Percentiles rank a stretch among this genome's conserved stretches.
Conservation (phyloP, 2,329 filamentous ascomycete species). For the Monosporascus sp. region DNA sequence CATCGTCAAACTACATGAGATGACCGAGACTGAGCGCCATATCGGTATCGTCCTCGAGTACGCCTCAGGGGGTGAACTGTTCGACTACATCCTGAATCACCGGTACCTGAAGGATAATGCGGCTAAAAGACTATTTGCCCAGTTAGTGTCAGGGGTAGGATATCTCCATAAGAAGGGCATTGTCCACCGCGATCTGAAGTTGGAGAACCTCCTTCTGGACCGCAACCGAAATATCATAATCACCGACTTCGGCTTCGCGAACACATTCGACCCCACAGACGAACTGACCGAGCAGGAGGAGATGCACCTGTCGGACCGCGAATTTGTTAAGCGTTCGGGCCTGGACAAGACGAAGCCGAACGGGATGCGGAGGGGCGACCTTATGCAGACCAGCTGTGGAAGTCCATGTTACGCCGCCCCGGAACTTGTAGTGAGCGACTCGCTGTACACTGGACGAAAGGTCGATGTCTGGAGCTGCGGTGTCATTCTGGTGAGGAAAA, state of each 20-base stretch:
- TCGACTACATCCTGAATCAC: constrained; percentile 97
- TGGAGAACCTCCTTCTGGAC: constrained; percentile 92
- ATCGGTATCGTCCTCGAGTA: constrained; percentile 99
- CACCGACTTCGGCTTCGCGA: constrained; percentile 98
- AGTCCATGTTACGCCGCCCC: constrained; percentile 97
- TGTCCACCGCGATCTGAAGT: constrained; percentile 91
- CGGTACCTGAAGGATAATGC: constrained; percentile 92
- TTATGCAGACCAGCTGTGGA: constrained; percentile 99
- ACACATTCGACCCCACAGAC: constrained; percentile 87
- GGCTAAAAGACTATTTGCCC: constrained; percentile 85
- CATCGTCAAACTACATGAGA: constrained; percentile 94
- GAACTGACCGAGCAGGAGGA: constrained; percentile 89
- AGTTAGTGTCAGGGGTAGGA: constrained; percentile 91
- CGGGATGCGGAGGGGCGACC: constrained; percentile 77
- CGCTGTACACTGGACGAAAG: constrained; percentile 92
- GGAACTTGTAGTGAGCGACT: constrained; percentile 95
- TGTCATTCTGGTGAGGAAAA: constrained; percentile 81
- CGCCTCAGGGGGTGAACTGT: constrained; percentile 92
- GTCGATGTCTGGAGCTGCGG: constrained; percentile 99
- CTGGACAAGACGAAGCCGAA: constrained; percentile 73
- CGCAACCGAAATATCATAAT: constrained; percentile 99
- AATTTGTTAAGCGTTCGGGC: constrained; percentile 81
- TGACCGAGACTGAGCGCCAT: constrained; percentile 95
- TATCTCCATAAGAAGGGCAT: constrained; percentile 99
- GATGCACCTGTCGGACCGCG: constrained; percentile 76